Percentiles rank a stretch among this genome's conserved stretches.
Conservation (phyloP, 2,329 filamentous ascomycete genomes). For the Achaetomium macrosporum region DNA sequence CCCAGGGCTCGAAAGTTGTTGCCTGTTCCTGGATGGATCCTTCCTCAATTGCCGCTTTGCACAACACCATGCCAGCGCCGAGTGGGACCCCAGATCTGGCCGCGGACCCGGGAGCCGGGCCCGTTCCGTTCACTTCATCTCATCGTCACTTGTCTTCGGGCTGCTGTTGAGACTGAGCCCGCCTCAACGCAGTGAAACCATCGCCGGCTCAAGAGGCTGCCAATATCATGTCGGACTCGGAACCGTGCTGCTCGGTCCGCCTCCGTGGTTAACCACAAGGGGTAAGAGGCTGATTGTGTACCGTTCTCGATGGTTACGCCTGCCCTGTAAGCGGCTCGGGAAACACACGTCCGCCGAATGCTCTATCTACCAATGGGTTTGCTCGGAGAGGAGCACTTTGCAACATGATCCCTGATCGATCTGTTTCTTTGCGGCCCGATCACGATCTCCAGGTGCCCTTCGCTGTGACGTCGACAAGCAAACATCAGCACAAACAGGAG, state of each 20-base stretch:
- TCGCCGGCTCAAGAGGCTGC: not conserved
- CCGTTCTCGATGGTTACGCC: no score
- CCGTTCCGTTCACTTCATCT: not conserved
- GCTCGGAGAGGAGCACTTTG: not conserved
- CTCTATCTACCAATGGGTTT: not conserved
- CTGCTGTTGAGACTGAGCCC: not conserved
- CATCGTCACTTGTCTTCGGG: not conserved
- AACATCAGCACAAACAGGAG: no score
- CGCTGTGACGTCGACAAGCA: not conserved
- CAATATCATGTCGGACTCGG: not conserved
- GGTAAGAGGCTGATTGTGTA: not conserved
- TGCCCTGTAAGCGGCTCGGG: no score
- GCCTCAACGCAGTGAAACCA: slow-evolving; percentile 1
- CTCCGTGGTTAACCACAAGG: not conserved
- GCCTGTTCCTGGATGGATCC: slow-evolving; percentile 8
- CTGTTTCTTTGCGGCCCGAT: not conserved
- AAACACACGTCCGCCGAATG: no score
- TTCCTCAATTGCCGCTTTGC: not conserved
- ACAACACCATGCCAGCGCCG: no score
- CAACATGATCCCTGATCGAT: not conserved
- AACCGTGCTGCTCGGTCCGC: no score
- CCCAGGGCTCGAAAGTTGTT: slow-evolving; percentile 7
- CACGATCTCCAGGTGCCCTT: not conserved
- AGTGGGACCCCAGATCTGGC: not conserved
- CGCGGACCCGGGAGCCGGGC: not conserved